A percentile compares a stretch with the other conserved stretches of the same genome.
Conservation (phyloP, 148 eudicot species). For the Camellia lanceoleosa region DNA sequence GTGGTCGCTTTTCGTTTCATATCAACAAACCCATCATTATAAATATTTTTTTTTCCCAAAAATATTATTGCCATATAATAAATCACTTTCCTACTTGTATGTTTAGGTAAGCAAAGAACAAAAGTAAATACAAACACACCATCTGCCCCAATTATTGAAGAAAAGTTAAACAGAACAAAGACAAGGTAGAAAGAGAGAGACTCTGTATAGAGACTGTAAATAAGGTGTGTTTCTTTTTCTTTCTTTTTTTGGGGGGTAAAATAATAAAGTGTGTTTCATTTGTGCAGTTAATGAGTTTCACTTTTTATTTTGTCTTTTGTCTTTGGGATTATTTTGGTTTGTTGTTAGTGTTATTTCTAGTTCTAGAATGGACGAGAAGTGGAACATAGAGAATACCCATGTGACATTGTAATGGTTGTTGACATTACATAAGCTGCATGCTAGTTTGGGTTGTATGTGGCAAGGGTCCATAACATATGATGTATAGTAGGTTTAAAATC, state of each 20-base stretch:
- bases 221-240: too few species aligned
- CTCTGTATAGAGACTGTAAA: too few species aligned
- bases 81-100: too few species aligned
- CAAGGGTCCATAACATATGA: not conserved
- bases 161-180: not conserved
- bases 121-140: not conserved
- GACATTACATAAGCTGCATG: too few species aligned
- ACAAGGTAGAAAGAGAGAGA: not conserved
- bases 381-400: constrained; percentile 14
- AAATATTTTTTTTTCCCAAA: not conserved
- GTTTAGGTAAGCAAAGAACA: not conserved
- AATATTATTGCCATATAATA: not conserved
- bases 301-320: not conserved
- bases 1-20: too few species aligned
- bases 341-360: constrained; percentile 11
- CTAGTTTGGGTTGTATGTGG: not conserved
- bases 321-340: not conserved
- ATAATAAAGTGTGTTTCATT: not conserved
- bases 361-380: constrained; percentile 3
- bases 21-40: not conserved
- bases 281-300: not conserved
- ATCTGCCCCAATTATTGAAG: not conserved
- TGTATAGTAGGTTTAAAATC: not conserved
- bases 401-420: constrained; percentile 6
- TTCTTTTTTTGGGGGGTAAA: too few species aligned